Conservation (phyloP, 2,329 filamentous ascomycete genomes). For the Trichophyton simii region DNA sequence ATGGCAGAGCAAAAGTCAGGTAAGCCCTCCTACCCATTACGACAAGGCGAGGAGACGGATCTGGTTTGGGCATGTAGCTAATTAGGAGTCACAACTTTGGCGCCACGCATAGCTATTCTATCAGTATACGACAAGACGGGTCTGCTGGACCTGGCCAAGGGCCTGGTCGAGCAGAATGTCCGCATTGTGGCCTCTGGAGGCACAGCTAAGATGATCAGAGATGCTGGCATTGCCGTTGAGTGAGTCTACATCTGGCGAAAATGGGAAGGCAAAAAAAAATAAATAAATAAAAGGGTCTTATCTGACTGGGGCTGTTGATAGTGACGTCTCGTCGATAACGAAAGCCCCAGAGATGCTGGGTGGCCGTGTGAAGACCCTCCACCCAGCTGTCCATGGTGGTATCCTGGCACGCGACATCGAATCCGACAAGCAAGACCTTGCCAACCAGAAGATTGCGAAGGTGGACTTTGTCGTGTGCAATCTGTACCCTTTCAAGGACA, state of each 20-base stretch:
- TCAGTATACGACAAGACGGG: slow-evolving; percentile 99
- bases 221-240: slow-evolving; percentile 92
- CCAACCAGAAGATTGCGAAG: slow-evolving; percentile 87
- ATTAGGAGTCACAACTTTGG: background rate
- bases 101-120: slow-evolving; percentile 55
- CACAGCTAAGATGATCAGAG: slow-evolving; percentile 90
- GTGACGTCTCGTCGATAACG: slow-evolving; percentile 95
- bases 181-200: slow-evolving; percentile 89
- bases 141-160: slow-evolving; percentile 81
- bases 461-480: slow-evolving; percentile 97
- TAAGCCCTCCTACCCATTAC: background rate
- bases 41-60: background rate
- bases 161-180: slow-evolving; percentile 76
- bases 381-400: slow-evolving; percentile 72
- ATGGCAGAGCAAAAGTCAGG: slow-evolving; percentile 3
- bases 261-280: too few species aligned
- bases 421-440: slow-evolving; percentile 92
- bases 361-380: slow-evolving; percentile 86
- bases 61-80: background rate
- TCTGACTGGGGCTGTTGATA: slow-evolving; percentile 24
- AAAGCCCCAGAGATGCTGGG: slow-evolving; percentile 94
- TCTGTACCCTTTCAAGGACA: slow-evolving; percentile 98
- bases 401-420: slow-evolving; percentile 91
- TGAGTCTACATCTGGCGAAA: slow-evolving; percentile 37
- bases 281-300: background rate